Conservation (phyloP, 768 basidiomycete genomes). For the Termitomyces sp. region DNA sequence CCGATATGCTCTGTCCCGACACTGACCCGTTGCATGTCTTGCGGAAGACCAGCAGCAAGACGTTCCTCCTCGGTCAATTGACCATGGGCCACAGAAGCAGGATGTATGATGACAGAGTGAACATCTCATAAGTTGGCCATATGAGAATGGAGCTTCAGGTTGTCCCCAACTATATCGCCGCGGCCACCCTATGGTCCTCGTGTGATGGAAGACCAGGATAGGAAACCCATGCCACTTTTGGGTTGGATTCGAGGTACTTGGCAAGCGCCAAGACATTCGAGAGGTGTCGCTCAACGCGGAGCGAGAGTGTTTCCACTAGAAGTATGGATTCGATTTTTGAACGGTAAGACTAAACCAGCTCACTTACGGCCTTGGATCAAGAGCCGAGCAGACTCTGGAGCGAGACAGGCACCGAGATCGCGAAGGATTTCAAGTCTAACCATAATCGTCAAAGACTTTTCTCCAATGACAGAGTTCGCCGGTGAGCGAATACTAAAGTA, state of each 20-base stretch:
- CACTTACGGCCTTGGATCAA: constrained; percentile 39
- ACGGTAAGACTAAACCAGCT: not conserved
- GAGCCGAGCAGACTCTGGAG: constrained; percentile 55
- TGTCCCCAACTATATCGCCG: constrained; percentile 27
- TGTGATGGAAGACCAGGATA: constrained; percentile 56
- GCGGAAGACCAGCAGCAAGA: constrained; percentile 43
- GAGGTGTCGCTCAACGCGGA: constrained; percentile 53
- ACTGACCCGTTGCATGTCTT: constrained; percentile 52
- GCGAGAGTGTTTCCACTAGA: constrained; percentile 49
- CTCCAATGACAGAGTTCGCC: constrained; percentile 5
- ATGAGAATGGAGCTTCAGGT: constrained; percentile 29
- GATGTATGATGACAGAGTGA: constrained; percentile 58
- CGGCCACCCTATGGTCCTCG: constrained; percentile 43
- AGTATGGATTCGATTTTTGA: not conserved
- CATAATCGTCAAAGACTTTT: constrained; percentile 13
- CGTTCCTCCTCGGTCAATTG: constrained; percentile 48
- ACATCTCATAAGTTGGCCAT: constrained; percentile 39
- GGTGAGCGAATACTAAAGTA: not conserved
- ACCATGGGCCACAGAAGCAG: constrained; percentile 56
- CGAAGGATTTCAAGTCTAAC: constrained; percentile 47
- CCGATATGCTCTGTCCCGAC: constrained; percentile 12
- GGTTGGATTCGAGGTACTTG: constrained; percentile 45
- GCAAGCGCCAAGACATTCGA: constrained; percentile 42
- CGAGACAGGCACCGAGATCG: constrained; percentile 46
- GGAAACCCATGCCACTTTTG: constrained; percentile 55